These are phyloP conservation scores for Pleurotus eryngii DNA, from an alignment of 768 basidiomycete genomes.

Conservation along the genomic window DNA sequence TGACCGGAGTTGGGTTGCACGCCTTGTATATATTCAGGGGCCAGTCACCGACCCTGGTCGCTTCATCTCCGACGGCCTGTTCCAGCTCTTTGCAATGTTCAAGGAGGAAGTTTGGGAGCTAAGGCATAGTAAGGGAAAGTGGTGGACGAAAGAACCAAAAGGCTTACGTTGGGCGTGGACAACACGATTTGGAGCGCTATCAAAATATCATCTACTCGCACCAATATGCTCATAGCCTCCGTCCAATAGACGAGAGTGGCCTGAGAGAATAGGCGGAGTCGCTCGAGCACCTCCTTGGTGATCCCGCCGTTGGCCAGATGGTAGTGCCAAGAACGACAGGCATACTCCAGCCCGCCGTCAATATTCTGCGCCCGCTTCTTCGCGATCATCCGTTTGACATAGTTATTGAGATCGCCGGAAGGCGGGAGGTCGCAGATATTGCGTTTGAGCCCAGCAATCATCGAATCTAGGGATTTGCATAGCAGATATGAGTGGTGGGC, in stretches of 20 bases:
- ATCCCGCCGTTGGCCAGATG: constrained; percentile 9
- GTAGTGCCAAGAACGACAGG: constrained; percentile 13
- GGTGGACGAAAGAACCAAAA: background rate
- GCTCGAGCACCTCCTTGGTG: background rate
- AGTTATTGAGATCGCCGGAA: background rate
- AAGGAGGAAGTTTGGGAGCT: background rate
- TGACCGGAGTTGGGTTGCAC: background rate
- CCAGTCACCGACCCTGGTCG: background rate
- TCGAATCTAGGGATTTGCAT: constrained; percentile 5
- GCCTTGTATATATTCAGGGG: background rate
- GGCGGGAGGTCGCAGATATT: constrained; percentile 8
- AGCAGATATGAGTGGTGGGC: constrained; percentile 8
- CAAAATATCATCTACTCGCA: background rate
- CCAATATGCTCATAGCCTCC: constrained; percentile 5
- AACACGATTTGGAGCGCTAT: background rate
- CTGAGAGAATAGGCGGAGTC: background rate
- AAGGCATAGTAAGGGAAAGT: background rate
- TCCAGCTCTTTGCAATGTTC: background rate
- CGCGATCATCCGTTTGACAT: background rate
- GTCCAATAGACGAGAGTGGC: constrained; percentile 8
- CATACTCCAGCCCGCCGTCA: constrained; percentile 9
- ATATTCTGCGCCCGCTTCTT: background rate
- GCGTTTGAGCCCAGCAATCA: constrained; percentile 3
- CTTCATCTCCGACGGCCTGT: background rate
- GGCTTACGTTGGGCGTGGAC: background rate